Evolutionary conservation across 805 yeast genomes (phyloP).

Genomic region (Grigorovia yakushimaensis): DNA sequence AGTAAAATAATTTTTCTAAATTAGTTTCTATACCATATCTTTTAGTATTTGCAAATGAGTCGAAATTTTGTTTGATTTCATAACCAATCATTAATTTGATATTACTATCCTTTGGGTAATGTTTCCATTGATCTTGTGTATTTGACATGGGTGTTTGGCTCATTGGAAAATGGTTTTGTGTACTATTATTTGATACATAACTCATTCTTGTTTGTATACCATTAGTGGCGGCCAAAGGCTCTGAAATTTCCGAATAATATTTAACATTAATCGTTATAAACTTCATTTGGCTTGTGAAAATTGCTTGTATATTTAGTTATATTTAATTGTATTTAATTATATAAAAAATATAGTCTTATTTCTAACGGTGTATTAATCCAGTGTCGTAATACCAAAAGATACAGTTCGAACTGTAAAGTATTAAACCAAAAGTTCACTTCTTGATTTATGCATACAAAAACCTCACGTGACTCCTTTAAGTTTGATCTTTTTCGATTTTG

Average conservation of each 20-base stretch:
- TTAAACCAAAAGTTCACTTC: no score
- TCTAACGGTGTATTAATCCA: no score
- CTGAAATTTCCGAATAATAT: slow-evolving; percentile 15
- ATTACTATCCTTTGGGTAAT: not conserved
- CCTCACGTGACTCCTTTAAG: not conserved
- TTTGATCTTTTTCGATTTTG: not conserved
- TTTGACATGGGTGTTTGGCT: not conserved
- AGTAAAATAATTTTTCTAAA: not conserved
- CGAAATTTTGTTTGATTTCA: not conserved
- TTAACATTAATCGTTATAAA: slow-evolving; percentile 4
- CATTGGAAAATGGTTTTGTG: not conserved
- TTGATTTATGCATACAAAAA: no score
- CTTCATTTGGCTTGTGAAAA: not conserved
- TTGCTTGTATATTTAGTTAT: no score
- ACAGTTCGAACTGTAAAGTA: no score
- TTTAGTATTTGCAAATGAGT: not conserved
- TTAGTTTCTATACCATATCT: not conserved
- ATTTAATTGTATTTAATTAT: no score
- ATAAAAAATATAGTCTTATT: no score
- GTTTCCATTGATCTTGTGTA: slow-evolving; percentile 1
- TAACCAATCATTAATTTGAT: not conserved
- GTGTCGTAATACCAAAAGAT: no score
- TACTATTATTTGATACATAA: not conserved
- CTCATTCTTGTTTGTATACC: slow-evolving; percentile 14
- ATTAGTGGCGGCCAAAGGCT: slow-evolving; percentile 13